Base-by-base conservation (phyloP, 2,329 filamentous ascomycete genomes). In the Hyphodiscus sp. region DNA sequence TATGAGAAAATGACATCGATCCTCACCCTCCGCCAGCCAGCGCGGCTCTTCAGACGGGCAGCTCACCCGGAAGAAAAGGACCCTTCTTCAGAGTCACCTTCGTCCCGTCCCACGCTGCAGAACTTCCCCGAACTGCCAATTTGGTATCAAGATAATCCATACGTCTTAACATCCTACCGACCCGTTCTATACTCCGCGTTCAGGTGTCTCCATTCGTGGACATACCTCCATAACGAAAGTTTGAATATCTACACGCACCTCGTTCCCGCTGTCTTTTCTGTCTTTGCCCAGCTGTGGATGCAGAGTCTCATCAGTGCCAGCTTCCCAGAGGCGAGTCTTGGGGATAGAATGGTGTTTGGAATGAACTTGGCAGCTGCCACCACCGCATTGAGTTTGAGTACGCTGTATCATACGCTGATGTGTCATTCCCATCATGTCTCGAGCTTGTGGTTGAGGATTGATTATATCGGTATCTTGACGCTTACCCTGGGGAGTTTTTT, bases 181-280 rank as follows among this genome's bases (percentile, higher is more conserved):
- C 71, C 71, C 9, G 68, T 70, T 13, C 71, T 69, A 9, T 59
- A 67, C 44, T 76, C 74, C 0, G 60, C 61, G 15, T 50, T 46
- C 2, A 58, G 54, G 8, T 77, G 69, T 56, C 60, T 76, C 50
- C 51, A 59, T 16, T 76, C 74, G 58, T 71, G 69, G 66, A 53
- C 61, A 4, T 73, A 74, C 61, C 55, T 71, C 13, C 73, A 75
- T 62, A 75, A 75, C 55, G 73, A 76, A 60, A 66, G 69, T 0
- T 57, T 69, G 59, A 75, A 74, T 55, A 74, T 75, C 46, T 73
- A 69, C 57, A 70, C 72, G 16, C 72, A 76, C 59, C 66, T 79
- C 4, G 57, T 79, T 2, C 75, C 76, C 0, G 73, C 69, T 11
- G 42, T 75, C 2, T 19, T 67, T 20, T 69, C 69, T 48, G 50